These are phyloP conservation scores for Udeniomyces megalosporus DNA, from an alignment of 768 basidiomycete genomes.

Conservation along the genomic window DNA sequence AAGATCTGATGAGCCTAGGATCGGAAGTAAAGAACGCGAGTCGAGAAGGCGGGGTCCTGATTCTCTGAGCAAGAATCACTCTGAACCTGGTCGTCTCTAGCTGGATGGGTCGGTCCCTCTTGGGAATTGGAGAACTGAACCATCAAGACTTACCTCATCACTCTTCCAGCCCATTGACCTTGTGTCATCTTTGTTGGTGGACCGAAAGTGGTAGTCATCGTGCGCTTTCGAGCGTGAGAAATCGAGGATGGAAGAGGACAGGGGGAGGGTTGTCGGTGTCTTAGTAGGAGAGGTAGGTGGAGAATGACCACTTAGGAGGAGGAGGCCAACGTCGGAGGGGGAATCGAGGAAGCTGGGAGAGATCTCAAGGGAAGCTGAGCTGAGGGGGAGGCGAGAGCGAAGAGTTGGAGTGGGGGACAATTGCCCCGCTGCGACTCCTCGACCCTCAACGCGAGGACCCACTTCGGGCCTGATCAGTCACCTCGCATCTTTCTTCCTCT, in stretches of 20 bases:
- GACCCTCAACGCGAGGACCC: no score
- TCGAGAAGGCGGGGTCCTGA: no score
- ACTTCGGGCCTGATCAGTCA: no score
- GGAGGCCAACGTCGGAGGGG: neutral
- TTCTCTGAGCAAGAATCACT: no score
- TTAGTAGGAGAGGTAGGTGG: neutral
- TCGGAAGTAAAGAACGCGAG: constrained; percentile 56
- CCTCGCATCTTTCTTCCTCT: no score
- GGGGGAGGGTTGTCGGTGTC: neutral
- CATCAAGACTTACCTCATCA: neutral
- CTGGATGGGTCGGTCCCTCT: constrained; percentile 28
- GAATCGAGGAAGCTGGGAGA: neutral
- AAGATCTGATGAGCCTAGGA: constrained; percentile 63
- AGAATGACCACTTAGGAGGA: neutral
- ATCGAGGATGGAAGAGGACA: no score
- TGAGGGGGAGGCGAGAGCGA: neutral
- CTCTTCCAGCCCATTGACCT: neutral
- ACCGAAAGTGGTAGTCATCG: neutral
- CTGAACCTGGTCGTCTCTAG: no score
- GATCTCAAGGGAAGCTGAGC: neutral
- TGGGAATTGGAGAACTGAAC: constrained; percentile 30
- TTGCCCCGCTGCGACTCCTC: no score
- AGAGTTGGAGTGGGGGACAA: neutral
- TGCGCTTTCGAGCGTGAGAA: neutral
- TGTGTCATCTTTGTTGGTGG: neutral